Base-by-base conservation (phyloP, 306 rosid species). In the Vigna nakashimae region DNA sequence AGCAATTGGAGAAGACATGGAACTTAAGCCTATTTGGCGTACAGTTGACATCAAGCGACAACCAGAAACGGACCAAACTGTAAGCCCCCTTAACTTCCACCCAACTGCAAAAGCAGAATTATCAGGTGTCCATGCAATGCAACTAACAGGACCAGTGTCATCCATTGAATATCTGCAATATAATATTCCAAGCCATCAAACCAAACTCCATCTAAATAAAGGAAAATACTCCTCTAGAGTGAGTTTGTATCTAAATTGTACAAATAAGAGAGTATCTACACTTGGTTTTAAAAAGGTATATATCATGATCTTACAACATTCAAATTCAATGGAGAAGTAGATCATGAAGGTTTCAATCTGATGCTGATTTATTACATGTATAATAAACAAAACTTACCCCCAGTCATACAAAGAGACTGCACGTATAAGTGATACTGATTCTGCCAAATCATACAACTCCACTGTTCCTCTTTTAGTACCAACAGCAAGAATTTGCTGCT, bases 61-160 rank as follows among this genome's bases (percentile, higher is more conserved):
- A 74, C 97, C 97, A 75, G 97, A 95, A 78, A 92, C 88, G 24
- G 98, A 95, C 98, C 97, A 92, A 83, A 95, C 98, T 22, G 98
- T 82, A 78, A 95, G 97, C 59, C 98, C 98, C 85, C 98, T 90
- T 69, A 88, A 87, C 78, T 89, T 95, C 97, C 98, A 95, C 75
- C 98, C 98, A 74, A 95, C 97, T 46, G 96, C 97, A 90, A 95
- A 95, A 80, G 97, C 95, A 71, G 98, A 88, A 83, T 95, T 89
- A 86, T 95, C 98, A 58, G 98, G 97, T 43, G 98, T 95, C 98
- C 98, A 92, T n/a, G 90, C 86, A 87, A 95, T 90, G 86, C 92
- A 92, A 83, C 91, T 86, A 69, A 95, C 98, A 80, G 91, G 80
- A 46, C 98, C 98, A 68, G 98, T 92, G 73, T 95, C 98, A 64